Percentiles rank a stretch among this genome's conserved stretches.
Evolutionary conservation across 164 flowering plant species (phyloP).

Genomic region (Annona cherimola): DNA sequence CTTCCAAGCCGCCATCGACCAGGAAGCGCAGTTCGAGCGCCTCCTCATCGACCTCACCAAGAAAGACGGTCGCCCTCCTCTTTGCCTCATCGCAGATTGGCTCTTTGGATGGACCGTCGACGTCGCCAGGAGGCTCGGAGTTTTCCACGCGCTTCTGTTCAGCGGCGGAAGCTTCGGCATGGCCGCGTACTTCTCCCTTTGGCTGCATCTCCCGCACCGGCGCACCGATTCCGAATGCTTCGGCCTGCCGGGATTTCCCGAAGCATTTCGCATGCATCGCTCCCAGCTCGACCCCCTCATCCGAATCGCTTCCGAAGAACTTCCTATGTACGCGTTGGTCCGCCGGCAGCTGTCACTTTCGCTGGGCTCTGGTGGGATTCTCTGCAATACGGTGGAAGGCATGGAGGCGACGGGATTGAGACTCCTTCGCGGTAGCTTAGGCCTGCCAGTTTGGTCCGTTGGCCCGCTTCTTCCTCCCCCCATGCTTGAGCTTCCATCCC

Average conservation of each 20-base stretch:
- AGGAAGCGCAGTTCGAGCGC: slow-evolving; percentile 2
- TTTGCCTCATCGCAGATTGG: slow-evolving; percentile 9
- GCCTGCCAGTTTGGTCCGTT: slow-evolving; percentile 8
- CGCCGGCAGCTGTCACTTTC: background rate
- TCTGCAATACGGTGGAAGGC: slow-evolving; percentile 8
- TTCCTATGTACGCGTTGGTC: background rate
- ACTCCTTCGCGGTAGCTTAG: background rate
- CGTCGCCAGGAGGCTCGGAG: slow-evolving; percentile 2
- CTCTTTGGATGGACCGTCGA: slow-evolving; percentile 5
- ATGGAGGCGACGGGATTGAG: slow-evolving; percentile 1
- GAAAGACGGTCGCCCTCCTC: background rate
- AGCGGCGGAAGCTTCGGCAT: slow-evolving; percentile 12
- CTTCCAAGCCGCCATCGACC: slow-evolving; percentile 3
- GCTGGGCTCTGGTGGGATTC: slow-evolving; percentile 4
- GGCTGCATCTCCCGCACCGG: slow-evolving; percentile 1
- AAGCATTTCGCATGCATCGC: slow-evolving; percentile 2
- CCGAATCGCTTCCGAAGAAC: background rate
- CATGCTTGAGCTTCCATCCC: background rate
- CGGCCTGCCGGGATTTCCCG: slow-evolving; percentile 1
- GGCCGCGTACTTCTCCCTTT: slow-evolving; percentile 8
- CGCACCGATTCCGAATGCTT: background rate
- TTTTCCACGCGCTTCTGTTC: background rate
- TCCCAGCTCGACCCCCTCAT: background rate
- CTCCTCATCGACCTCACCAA: background rate
- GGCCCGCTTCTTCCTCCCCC: slow-evolving; percentile 7